These are phyloP conservation scores for Cercospora brassicicola DNA, from an alignment of 2,329 filamentous ascomycete genomes.

Conservation along the genomic window DNA sequence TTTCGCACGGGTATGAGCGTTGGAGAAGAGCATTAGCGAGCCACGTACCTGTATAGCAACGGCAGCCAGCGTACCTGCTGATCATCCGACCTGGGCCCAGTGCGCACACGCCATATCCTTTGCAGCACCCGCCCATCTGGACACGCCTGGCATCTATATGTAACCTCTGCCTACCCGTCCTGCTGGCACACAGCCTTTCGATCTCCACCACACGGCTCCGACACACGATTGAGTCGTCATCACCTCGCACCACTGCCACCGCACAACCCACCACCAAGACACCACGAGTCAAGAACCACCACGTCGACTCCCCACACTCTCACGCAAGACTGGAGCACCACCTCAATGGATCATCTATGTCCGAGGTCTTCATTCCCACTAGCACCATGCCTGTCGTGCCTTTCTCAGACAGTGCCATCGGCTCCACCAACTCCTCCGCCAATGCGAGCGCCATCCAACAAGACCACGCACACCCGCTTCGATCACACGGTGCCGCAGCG, in stretches of 20 bases:
- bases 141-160: background rate
- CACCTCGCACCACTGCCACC: background rate
- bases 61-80: background rate
- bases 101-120: background rate
- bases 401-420: conserved; percentile 26
- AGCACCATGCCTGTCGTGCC: conserved; percentile 36
- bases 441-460: conserved; percentile 1
- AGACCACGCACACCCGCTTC: conserved; percentile 23
- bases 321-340: background rate
- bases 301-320: conserved; percentile 9
- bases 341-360: conserved; percentile 37
- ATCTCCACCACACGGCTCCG: background rate
- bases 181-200: background rate
- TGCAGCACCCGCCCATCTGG: background rate
- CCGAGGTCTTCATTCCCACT: conserved; percentile 33
- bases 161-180: background rate
- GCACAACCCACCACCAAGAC: background rate
- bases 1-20: conserved; percentile 5
- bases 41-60: conserved; percentile 1
- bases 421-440: conserved; percentile 10
- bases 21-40: background rate
- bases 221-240: background rate
- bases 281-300: conserved; percentile 2
- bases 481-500: conserved; percentile 23
- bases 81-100: background rate